Evolutionary conservation across 176 grass and related monocot species (phyloP).

Genomic region (Oryza officinalis): DNA sequence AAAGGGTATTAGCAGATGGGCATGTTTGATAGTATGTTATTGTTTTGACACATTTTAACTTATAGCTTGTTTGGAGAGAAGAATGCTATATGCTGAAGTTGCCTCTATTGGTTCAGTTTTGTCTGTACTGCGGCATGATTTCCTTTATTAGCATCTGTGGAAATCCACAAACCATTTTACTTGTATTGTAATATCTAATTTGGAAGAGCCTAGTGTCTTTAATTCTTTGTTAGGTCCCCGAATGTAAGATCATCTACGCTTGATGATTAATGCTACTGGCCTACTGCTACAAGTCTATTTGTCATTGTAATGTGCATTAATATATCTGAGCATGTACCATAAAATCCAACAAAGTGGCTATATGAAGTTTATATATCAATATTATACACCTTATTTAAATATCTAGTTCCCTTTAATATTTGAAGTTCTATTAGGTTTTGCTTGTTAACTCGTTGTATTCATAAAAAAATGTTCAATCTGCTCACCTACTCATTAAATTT

Average conservation of each 20-base stretch:
- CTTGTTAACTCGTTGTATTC: not conserved
- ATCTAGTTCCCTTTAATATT: not conserved
- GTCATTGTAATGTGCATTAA: not conserved
- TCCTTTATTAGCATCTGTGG: not conserved
- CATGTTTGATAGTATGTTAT: not conserved
- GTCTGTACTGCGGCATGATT: not conserved
- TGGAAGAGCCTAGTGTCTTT: not conserved
- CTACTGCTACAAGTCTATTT: not conserved
- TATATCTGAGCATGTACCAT: not conserved
- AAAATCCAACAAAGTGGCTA: not conserved
- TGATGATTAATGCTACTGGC: not conserved
- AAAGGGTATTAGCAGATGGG: not conserved
- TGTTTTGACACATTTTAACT: not conserved
- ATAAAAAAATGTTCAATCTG: not conserved
- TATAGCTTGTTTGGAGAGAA: not conserved
- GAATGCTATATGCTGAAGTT: not conserved
- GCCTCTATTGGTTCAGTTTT: constrained; percentile 5
- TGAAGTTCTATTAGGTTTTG: not conserved
- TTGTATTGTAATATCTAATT: constrained; percentile 6
- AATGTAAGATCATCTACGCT: not conserved
- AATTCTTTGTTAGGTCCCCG: not conserved
- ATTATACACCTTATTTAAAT: not conserved
- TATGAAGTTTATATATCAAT: not conserved
- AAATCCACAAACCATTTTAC: not conserved
- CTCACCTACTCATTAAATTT: not conserved